Evolutionary conservation across 1,139 yeast species (phyloP).

Genomic region (Diutina pseudorugosa): DNA sequence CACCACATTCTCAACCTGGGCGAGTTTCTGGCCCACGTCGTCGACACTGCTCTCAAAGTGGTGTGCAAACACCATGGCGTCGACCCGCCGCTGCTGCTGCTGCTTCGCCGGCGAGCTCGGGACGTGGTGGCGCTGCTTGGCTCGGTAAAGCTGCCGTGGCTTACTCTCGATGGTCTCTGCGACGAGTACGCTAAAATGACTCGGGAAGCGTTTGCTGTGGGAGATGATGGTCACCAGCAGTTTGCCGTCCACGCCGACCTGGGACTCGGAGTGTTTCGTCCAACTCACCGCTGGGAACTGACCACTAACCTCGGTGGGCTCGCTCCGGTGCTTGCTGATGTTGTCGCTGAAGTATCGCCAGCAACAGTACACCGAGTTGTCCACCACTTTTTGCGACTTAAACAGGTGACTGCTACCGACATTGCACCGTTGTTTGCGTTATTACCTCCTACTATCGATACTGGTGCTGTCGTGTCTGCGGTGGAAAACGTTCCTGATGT

Average conservation of each 20-base stretch:
- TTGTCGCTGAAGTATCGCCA: constrained; percentile 16
- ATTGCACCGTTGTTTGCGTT: constrained; percentile 15
- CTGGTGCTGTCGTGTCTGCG: constrained; percentile 14
- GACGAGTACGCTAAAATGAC: neutral
- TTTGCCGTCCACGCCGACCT: constrained; percentile 17
- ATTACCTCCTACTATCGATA: constrained; percentile 6
- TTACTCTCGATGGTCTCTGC: neutral
- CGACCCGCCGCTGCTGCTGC: neutral
- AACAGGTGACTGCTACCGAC: constrained; percentile 10
- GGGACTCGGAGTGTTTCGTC: constrained; percentile 22
- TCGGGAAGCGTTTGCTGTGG: neutral
- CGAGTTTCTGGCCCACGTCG: neutral
- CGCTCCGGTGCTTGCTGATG: constrained; percentile 13
- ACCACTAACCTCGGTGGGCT: constrained; percentile 11
- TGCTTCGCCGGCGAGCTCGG: neutral
- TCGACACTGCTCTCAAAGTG: neutral
- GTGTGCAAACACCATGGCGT: neutral
- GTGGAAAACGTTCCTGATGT: constrained; percentile 9
- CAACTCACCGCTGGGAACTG: constrained; percentile 22
- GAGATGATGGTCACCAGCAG: constrained; percentile 1
- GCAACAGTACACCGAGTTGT: constrained; percentile 16
- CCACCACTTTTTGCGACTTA: constrained; percentile 9
- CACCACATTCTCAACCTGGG: neutral
- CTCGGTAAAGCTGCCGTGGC: neutral
- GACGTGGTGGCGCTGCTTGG: neutral